These are phyloP conservation scores for Leccinum longicurvipes DNA, from an alignment of 768 basidiomycete genomes.

Conservation along the genomic window DNA sequence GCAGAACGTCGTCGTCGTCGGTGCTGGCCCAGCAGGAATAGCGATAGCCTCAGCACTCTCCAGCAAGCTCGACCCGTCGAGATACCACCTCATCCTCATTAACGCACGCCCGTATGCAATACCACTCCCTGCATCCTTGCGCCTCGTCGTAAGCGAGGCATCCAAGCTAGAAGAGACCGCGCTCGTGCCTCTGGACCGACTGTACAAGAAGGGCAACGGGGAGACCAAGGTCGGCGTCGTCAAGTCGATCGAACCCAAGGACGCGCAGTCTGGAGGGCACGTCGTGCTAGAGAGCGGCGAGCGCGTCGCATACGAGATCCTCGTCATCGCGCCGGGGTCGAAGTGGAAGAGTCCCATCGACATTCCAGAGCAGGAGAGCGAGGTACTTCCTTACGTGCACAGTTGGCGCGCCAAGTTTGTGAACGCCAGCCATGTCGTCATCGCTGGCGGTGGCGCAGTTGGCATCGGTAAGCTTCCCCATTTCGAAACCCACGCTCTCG, in stretches of 20 bases:
- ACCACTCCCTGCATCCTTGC: constrained; percentile 48
- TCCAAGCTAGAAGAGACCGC: constrained; percentile 40
- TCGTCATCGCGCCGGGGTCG: constrained; percentile 60
- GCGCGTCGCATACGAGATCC: constrained; percentile 46
- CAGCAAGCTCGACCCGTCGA: constrained; percentile 43
- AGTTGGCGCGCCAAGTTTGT: constrained; percentile 33
- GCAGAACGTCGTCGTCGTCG: constrained; percentile 52
- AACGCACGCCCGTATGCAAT: constrained; percentile 48
- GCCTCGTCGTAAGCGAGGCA: constrained; percentile 43
- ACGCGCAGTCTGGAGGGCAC: constrained; percentile 37
- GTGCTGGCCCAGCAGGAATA: constrained; percentile 48
- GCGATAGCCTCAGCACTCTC: constrained; percentile 47
- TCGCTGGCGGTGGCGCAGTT: constrained; percentile 58
- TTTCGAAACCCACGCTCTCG: not conserved
- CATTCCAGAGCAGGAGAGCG: constrained; percentile 37
- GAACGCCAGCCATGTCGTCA: constrained; percentile 39
- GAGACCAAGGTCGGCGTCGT: constrained; percentile 34
- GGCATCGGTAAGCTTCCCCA: constrained; percentile 41
- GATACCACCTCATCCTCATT: constrained; percentile 54
- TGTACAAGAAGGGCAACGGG: constrained; percentile 48
- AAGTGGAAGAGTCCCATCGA: constrained; percentile 48
- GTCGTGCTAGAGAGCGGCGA: constrained; percentile 52
- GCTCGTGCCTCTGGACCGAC: constrained; percentile 50
- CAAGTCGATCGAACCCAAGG: constrained; percentile 37
- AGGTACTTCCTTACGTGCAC: constrained; percentile 29